Evolutionary conservation across 1,139 yeast genomes (phyloP), one percentile per base, ranked within the genome.

Genomic region (Yamadazyma dendronema): DNA sequence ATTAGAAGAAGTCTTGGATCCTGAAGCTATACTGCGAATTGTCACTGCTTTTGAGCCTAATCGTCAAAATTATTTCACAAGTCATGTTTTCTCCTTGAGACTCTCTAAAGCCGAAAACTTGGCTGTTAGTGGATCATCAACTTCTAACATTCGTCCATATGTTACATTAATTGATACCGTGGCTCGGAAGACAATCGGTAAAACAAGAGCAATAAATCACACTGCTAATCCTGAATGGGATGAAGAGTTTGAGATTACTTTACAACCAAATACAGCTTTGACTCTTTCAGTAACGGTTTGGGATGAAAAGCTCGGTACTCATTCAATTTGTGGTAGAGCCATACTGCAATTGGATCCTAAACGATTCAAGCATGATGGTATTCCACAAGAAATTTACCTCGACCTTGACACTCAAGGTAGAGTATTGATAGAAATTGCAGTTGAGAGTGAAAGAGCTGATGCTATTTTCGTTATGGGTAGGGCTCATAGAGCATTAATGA

Each of bases 211-310:
- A 0, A 67, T 85, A 7, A 67, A 71, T 31, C 77, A 77, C 39
- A 77, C 81, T 4, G 62, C 76, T 25, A 81, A 81, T 49, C 97
- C 97, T 0, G 79, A 75, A 17, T 92, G 96, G 95, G 87, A 87
- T 51, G 97, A 92, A 63, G 86, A 83, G 39, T 84, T 86, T 54
- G 96, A 89, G 53, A 59, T 85, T 27, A 66, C 68, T 3, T 48
- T 67, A 11, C 57, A 64, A 3, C 72, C 76, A 3, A 60, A 68
- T 32, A 63, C 76, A 1, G 42, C 57, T 3, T 52, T 67, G 13
- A 66, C 75, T 1, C 51, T 86, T 2, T 72, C 79, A 0, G 73
- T 79, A 1, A 81, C 85, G 1, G 79, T 87, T 0, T 88, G 96
- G 96, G 86, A 83, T 52, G 84, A 79, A 36, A 72, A 70, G 16